phyloP scores from a whole-genome alignment of 768 basidiomycete genomes.

The Agrocybe praecox region DNA sequence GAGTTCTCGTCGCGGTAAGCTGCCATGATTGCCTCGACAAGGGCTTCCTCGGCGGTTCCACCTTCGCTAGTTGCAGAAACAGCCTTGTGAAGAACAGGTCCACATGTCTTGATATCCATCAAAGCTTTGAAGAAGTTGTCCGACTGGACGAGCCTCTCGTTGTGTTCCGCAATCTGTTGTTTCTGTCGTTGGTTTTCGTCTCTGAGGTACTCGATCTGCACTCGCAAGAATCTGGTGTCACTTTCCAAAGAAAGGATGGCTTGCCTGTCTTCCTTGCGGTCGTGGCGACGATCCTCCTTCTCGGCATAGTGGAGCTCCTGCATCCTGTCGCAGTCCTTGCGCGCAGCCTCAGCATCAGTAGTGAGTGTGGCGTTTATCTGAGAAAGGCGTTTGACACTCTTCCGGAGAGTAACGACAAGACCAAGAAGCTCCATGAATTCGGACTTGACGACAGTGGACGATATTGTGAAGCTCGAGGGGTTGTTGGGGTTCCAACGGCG shows the following conservation, averaged over 20 bases:
- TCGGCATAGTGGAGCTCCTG: not conserved
- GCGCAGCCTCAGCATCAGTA: not conserved
- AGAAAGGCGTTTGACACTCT: not conserved
- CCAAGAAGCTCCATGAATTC: not conserved
- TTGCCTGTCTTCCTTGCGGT: not conserved
- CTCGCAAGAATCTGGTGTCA: not conserved
- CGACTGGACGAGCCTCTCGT: not conserved
- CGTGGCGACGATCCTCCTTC: not conserved
- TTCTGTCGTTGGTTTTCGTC: not conserved
- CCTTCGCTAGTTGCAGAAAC: not conserved
- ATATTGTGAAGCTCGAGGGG: not conserved
- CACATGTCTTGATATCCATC: not conserved
- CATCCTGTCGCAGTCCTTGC: not conserved
- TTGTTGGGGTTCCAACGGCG: not conserved
- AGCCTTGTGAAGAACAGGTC: not conserved
- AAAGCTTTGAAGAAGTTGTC: not conserved
- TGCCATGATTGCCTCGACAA: not conserved
- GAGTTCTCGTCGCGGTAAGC: not conserved
- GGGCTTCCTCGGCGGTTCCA: not conserved
- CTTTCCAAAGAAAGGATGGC: not conserved
- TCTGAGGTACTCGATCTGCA: not conserved
- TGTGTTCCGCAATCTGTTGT: not conserved
- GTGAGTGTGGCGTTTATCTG: not conserved
- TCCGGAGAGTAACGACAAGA: not conserved
- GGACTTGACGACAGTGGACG: not conserved